Evolutionary conservation across 2,329 filamentous ascomycete genomes (phyloP), one percentile per base, ranked within the genome.

Genomic region (Didymellaceae sp.): DNA sequence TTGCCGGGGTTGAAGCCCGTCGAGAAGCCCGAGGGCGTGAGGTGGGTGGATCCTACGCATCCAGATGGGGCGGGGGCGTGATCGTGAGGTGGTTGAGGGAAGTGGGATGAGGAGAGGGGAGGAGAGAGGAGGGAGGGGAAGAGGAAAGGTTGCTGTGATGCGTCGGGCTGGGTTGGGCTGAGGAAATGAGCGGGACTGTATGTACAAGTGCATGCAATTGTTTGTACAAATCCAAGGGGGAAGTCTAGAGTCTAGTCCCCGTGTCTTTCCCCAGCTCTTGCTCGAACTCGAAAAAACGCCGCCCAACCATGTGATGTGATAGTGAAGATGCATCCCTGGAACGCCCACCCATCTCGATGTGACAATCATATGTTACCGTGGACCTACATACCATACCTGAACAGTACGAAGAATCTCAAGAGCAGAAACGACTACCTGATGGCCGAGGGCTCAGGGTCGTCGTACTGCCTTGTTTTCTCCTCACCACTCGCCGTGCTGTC

Each of bases 381-480:
- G n/a, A n/a, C n/a, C n/a, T n/a, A n/a, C n/a, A n/a, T n/a, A n/a
- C n/a, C n/a, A n/a, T n/a, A n/a, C n/a, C n/a, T n/a, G n/a, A n/a
- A n/a, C n/a, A n/a, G n/a, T n/a, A n/a, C n/a, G n/a, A n/a, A n/a
- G n/a, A n/a, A n/a, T n/a, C n/a, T n/a, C n/a, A n/a, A n/a, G 17
- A 34, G 6, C 32, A 11, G 31, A 22, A 14, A n/a, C 10, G 2
- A 14, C 28, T 55, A 55, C 28, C 53, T 54, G 42, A 47, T 56
- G 7, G 33, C 42, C 22, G 44, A 55, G n/a, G 43, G 50, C 30
- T 61, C 63, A 7, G 54, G 57, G 21, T 68, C 66, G 14, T 65
- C 61, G 45, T 68, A 69, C 13, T 52, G 64, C 59, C 30, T 58
- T 58, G 40, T 65, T 61, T 41, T 44, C 10, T 63, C 61, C 13